Percentiles rank a stretch among this genome's conserved stretches.
Evolutionary conservation across 495 filamentous ascomycete species (phyloP).

Genomic region (Aspergillus ostianus): DNA sequence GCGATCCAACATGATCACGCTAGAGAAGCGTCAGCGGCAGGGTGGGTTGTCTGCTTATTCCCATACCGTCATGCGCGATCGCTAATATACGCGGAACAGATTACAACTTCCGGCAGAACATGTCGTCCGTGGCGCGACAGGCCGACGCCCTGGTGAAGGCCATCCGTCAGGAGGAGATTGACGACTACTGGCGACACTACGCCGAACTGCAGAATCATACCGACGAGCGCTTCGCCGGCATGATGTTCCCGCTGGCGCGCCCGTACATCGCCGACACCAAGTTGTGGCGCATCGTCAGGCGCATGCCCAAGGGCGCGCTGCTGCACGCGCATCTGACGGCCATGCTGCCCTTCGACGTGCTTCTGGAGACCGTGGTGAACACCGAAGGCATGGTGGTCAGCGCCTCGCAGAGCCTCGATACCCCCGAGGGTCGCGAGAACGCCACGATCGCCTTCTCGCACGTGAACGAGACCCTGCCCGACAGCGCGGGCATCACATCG

Average conservation of each 20-base stretch:
- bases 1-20: constrained; percentile 7
- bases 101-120: constrained; percentile 12
- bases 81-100: constrained; percentile 4
- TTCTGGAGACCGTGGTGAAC: constrained; percentile 10
- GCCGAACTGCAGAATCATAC: constrained; percentile 2
- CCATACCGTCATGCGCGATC: background rate
- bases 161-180: constrained; percentile 22
- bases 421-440: constrained; percentile 5
- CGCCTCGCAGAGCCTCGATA: constrained; percentile 12
- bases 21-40: constrained; percentile 19
- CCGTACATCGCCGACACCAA: constrained; percentile 14
- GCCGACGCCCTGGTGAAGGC: constrained; percentile 17
- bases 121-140: constrained; percentile 11
- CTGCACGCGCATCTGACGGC: constrained; percentile 21
- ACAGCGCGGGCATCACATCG: constrained; percentile 1
- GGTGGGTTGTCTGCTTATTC: background rate
- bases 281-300: constrained; percentile 19
- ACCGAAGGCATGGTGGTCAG: constrained; percentile 22
- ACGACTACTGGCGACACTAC: constrained; percentile 19
- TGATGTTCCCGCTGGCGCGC: constrained; percentile 18
- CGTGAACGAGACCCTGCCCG: constrained; percentile 11
- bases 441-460: constrained; percentile 17
- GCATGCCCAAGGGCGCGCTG: constrained; percentile 24
- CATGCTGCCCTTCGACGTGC: constrained; percentile 19
- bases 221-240: constrained; percentile 18